Base-by-base conservation (phyloP, 2,329 filamentous ascomycete genomes). In the Aspergillus latus region DNA sequence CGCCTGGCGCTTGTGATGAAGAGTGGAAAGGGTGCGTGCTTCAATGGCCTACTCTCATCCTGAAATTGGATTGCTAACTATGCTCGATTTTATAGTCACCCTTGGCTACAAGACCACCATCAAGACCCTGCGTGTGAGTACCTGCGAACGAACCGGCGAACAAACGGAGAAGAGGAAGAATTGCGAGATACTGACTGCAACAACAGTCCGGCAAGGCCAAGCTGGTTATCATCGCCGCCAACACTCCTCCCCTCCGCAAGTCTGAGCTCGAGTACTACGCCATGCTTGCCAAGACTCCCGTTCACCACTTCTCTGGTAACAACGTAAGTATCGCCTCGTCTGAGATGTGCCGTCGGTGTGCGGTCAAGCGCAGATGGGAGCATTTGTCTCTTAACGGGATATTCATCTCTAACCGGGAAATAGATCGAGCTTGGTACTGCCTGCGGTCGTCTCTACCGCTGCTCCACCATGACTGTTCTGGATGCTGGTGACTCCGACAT, bases 401-500 rank as follows among this genome's bases (percentile, higher is more conserved):
- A 84, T 85, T 88, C 81, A 88, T 84, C 21, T 21, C 21, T 73
- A 70, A 63, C 74, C 59, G 68, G 62, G 47, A 39, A 42, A 42
- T 74, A 97, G 92, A 97, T 97, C 76, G 94, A 97, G 84, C 86
- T 99, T 68, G 94, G 94, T 74, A 97, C 92, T 75, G 92, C 92
- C 70, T 97, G 92, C 83, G 94, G 94, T 84, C 97, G 97, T 85
- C 89, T 99, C 76, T 99, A 96, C 89, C 87, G 92, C 71, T 96
- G 90, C 87, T 93, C 90, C 68, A 96, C 92, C 80, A 95, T 99
- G 89, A 88, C 92, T 71, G 89, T 97, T 76, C 83, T 97, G 68
- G 94, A 99, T 80, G 92, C 92, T 76, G 94, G 93, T 87, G 89
- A 97, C 87, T 96, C 91, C 69, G 94, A 99, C 80, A 99, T 99